These are phyloP conservation scores for Globisporangium megalacanthum DNA, from an alignment of 352 stramenopile species.

Conservation along the genomic window DNA sequence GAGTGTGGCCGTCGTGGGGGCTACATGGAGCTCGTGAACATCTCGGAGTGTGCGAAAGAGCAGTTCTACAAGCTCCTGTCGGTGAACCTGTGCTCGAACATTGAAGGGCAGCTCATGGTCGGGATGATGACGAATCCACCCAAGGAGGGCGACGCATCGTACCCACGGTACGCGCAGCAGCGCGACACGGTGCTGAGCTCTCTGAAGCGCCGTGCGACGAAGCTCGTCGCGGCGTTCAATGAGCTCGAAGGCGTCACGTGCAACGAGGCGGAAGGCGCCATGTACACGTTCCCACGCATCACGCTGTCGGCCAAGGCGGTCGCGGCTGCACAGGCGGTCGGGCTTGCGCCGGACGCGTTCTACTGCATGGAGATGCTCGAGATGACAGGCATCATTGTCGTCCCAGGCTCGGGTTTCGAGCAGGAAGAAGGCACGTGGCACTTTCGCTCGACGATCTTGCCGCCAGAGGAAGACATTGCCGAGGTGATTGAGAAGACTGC, in stretches of 20 bases:
- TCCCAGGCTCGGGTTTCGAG: slow-evolving; percentile 97
- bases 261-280: slow-evolving; percentile 94
- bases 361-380: slow-evolving; percentile 98
- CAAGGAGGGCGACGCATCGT: slow-evolving; percentile 85
- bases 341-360: slow-evolving; percentile 91
- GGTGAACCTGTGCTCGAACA: slow-evolving; percentile 95
- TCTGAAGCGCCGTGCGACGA: slow-evolving; percentile 91
- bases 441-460: slow-evolving; percentile 98
- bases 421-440: slow-evolving; percentile 96
- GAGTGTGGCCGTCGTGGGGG: slow-evolving; percentile 96
- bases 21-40: slow-evolving; percentile 97
- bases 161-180: slow-evolving; percentile 89
- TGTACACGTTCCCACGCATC: slow-evolving; percentile 98
- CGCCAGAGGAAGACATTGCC: slow-evolving; percentile 94
- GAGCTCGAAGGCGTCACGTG: slow-evolving; percentile 95
- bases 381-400: slow-evolving; percentile 96
- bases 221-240: slow-evolving; percentile 94
- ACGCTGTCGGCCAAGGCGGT: slow-evolving; percentile 87
- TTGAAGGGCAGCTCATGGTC: slow-evolving; percentile 96
- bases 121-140: slow-evolving; percentile 98
- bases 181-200: slow-evolving; percentile 89
- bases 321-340: slow-evolving; percentile 62
- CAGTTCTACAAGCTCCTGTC: slow-evolving; percentile 99
- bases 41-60: slow-evolving; percentile 88
- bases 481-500: slow-evolving; percentile 93